A percentile compares a stretch with the other conserved stretches of the same genome.
These are phyloP conservation scores for Hypericum androsaemum DNA, from an alignment of 345 rosid genomes.

Conservation along the genomic window DNA sequence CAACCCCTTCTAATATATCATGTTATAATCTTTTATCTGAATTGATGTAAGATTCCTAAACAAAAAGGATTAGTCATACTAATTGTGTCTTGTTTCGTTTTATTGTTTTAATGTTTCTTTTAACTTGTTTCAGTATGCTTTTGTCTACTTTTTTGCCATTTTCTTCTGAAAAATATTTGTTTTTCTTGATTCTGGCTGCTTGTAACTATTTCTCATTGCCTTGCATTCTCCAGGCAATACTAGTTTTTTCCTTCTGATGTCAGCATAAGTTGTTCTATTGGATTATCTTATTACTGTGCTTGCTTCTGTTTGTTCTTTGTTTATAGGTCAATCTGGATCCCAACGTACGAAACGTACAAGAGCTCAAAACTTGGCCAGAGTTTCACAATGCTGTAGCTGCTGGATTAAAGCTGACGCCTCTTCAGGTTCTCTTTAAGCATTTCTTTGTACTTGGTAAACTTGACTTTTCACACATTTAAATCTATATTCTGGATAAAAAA, in stretches of 20 bases:
- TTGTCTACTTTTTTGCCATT: too few species aligned
- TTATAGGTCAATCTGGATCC: slow-evolving; percentile 90
- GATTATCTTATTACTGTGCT: slow-evolving; percentile 1
- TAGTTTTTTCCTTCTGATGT: background rate
- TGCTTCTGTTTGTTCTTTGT: slow-evolving; percentile 5
- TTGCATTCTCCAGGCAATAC: too few species aligned
- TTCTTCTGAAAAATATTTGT: too few species aligned
- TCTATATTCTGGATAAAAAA: background rate
- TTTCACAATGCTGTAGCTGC: slow-evolving; percentile 99
- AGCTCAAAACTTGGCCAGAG: slow-evolving; percentile 96
- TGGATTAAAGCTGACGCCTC: slow-evolving; percentile 83
- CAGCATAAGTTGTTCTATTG: background rate
- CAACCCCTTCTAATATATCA: too few species aligned
- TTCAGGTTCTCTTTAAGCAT: slow-evolving; percentile 49
- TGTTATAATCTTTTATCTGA: too few species aligned
- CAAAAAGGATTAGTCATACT: too few species aligned
- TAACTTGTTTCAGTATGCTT: too few species aligned
- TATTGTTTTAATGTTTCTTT: too few species aligned
- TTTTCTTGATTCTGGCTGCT: too few species aligned
- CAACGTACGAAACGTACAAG: slow-evolving; percentile 76
- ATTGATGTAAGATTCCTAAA: too few species aligned
- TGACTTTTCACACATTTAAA: background rate
- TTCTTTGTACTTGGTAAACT: slow-evolving; percentile 6
- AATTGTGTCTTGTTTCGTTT: too few species aligned
- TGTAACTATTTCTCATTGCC: too few species aligned